Evolutionary conservation across 768 basidiomycete species (phyloP).

Genomic region (Dentipellis sp.): DNA sequence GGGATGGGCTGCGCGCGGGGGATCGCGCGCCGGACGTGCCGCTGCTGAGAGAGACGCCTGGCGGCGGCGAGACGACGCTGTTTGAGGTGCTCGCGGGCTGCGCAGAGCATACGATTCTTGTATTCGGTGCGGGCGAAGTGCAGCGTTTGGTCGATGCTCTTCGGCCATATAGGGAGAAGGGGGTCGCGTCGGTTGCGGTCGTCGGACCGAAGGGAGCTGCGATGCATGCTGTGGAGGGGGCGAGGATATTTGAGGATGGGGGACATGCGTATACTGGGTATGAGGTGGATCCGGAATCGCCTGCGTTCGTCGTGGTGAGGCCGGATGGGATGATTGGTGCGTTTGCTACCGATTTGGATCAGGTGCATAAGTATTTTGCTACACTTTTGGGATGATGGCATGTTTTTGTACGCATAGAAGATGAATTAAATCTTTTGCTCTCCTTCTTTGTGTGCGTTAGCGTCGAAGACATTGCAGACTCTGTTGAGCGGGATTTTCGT

Average conservation of each 20-base stretch:
- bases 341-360: neutral
- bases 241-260: neutral
- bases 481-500: no score
- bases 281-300: neutral
- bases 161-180: neutral
- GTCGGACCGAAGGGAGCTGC: neutral
- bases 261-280: constrained; percentile 9
- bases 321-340: constrained; percentile 9
- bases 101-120: constrained; percentile 21
- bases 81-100: constrained; percentile 20
- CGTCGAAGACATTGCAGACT: no score
- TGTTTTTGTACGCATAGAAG: no score
- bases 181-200: neutral
- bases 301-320: constrained; percentile 2
- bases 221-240: neutral
- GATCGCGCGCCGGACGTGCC: constrained; percentile 39
- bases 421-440: no score
- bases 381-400: neutral
- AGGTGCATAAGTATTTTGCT: neutral
- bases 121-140: constrained; percentile 17
- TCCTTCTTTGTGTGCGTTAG: no score
- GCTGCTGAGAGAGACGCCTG: constrained; percentile 13
- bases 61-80: constrained; percentile 11
- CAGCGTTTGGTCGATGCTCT: neutral
- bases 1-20: constrained; percentile 26